These are phyloP conservation scores for Colletotrichum sp. DNA, from an alignment of 2,329 filamentous ascomycete genomes.

Conservation along the genomic window DNA sequence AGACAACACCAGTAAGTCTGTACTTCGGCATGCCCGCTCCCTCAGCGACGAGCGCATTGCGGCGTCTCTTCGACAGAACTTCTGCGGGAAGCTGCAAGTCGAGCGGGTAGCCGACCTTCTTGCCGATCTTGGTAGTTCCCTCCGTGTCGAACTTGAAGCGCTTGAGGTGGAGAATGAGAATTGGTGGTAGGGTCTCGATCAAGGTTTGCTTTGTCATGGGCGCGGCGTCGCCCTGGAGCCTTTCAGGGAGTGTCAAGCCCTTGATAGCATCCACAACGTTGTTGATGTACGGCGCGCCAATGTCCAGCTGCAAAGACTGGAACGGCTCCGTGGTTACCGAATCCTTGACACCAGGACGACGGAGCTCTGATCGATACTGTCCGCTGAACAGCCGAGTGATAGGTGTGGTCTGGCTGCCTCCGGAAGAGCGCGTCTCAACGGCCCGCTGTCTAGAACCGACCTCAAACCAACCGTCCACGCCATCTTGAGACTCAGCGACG, in stretches of 20 bases:
- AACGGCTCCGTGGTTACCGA: constrained; percentile 94
- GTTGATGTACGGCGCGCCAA: constrained; percentile 83
- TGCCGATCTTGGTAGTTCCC: constrained; percentile 97
- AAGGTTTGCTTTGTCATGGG: constrained; percentile 89
- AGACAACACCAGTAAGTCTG: constrained; percentile 86
- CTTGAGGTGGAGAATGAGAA: constrained; percentile 94
- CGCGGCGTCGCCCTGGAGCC: constrained; percentile 78
- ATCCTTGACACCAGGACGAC: constrained; percentile 83
- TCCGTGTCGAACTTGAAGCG: constrained; percentile 94
- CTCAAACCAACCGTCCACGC: constrained; percentile 82
- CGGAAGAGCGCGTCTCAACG: constrained; percentile 85
- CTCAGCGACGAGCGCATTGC: constrained; percentile 67
- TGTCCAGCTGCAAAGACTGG: constrained; percentile 93
- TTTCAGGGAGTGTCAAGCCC: constrained; percentile 82
- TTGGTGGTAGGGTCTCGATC: constrained; percentile 88
- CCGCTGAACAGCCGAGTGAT: constrained; percentile 96
- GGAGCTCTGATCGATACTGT: constrained; percentile 86
- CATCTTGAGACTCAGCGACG: constrained; percentile 32
- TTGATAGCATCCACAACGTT: constrained; percentile 93
- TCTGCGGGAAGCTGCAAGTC: constrained; percentile 94
- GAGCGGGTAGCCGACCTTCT: constrained; percentile 93
- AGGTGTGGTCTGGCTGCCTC: constrained; percentile 76
- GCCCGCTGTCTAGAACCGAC: constrained; percentile 92
- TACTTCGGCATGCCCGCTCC: constrained; percentile 80
- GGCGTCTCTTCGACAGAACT: constrained; percentile 79